Base-by-base conservation (phyloP, 2,329 filamentous ascomycete species). In the Fusarium circinatum region DNA sequence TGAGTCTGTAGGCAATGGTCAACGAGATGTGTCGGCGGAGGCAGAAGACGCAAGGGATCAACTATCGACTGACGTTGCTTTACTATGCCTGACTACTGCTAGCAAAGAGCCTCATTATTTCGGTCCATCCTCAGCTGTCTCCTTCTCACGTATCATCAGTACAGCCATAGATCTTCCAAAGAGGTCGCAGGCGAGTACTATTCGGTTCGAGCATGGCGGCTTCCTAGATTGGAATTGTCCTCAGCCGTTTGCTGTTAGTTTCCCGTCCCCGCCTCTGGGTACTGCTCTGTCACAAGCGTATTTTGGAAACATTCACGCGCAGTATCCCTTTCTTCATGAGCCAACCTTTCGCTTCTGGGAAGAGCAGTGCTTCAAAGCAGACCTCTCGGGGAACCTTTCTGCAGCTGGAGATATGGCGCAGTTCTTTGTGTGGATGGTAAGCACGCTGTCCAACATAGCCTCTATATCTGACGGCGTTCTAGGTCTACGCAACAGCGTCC, bases 41-140 rank as follows among this genome's bases (percentile, higher is more conserved):
- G 45, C 32, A 11, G 69, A 74, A 22, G 69, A 74, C 7, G 59
- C 58, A 7, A 65, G 69, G 9, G 69, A 74, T 41, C 69, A 72
- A 22, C 24, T 74, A 5, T 74, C 68, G 14, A 62, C 70, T 22
- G 70, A 73, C 15, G 70, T 73, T 32, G 70, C 70, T 2, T 24
- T 73, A 44, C 45, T 73, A 4, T 73, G 68, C 39, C 24, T 73
- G 13, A 73, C 68, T 8, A 54, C 70, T 17, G 70, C 70, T 5
- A 62, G 70, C 44, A 73, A 68, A 18, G 70, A 71, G 39, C 70
- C 70, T 71, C 70, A 71, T 24, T 73, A 73, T 28, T 73, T 73
- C 41, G 70, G 70, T 8, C 70, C 70, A 4, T 71, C 68, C 9
- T 71, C 68, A 5, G 70, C 70, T 20, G 68, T 73, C 8, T 73